These are phyloP conservation scores for Xylariaceae sp. DNA, from an alignment of 2,329 filamentous ascomycete genomes.

Conservation along the genomic window DNA sequence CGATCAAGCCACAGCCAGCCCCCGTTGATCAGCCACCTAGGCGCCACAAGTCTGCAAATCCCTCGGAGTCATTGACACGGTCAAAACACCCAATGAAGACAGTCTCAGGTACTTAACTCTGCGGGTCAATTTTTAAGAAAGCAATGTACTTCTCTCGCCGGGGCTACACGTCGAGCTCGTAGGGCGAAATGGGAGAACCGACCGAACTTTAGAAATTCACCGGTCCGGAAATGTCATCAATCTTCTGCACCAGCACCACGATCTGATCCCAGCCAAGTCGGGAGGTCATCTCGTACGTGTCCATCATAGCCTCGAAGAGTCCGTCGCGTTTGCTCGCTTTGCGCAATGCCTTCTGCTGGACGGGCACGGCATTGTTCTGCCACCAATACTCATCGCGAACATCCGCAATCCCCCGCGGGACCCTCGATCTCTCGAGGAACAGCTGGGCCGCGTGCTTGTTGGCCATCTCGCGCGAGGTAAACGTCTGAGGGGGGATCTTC, in stretches of 20 bases:
- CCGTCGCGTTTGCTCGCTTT: slow-evolving; percentile 1
- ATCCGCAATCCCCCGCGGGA: slow-evolving; percentile 9
- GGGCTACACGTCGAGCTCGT: too few species aligned
- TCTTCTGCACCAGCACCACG: slow-evolving; percentile 19
- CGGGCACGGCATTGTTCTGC: slow-evolving; percentile 11
- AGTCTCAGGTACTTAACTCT: too few species aligned
- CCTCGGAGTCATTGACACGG: too few species aligned
- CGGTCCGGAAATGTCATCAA: slow-evolving; percentile 24
- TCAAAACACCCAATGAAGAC: too few species aligned
- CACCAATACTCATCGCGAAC: slow-evolving; percentile 22
- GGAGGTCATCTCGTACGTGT: slow-evolving; percentile 18
- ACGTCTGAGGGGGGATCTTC: slow-evolving; percentile 15
- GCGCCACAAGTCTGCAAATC: too few species aligned
- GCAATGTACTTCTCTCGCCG: too few species aligned
- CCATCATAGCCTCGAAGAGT: slow-evolving; percentile 17
- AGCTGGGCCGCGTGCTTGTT: slow-evolving; percentile 22
- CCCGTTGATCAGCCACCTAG: too few species aligned
- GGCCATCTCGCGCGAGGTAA: slow-evolving; percentile 22
- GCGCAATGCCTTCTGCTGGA: slow-evolving; percentile 15
- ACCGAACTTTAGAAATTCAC: slow-evolving; percentile 21
- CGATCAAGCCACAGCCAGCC: too few species aligned
- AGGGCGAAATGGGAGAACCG: too few species aligned
- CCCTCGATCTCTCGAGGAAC: slow-evolving; percentile 19
- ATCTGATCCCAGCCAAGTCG: slow-evolving; percentile 25
- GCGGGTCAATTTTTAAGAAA: too few species aligned